Evolutionary conservation across 495 filamentous ascomycete genomes (phyloP).

Genomic region (Trichoderma asperelloides): DNA sequence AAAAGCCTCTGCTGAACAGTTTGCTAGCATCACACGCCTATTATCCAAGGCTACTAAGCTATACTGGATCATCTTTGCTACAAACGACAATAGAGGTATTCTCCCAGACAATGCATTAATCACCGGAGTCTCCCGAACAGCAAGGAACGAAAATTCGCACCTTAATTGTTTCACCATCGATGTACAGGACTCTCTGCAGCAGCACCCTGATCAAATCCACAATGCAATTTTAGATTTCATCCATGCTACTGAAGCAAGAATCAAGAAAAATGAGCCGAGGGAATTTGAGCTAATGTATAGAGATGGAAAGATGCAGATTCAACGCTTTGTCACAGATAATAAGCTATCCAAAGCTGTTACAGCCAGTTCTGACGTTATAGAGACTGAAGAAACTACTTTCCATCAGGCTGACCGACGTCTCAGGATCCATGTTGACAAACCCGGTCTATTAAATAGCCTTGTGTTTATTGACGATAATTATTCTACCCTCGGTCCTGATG

Average conservation of each 20-base stretch:
- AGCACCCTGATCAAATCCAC: constrained; percentile 21
- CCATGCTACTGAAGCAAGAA: not conserved
- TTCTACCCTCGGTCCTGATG: constrained; percentile 17
- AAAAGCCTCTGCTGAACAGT: not conserved
- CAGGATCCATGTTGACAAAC: constrained; percentile 30
- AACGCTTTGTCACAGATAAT: constrained; percentile 29
- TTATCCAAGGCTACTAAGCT: not conserved
- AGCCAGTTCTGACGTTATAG: not conserved
- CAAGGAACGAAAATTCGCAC: not conserved
- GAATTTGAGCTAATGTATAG: constrained; percentile 29
- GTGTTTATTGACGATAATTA: constrained; percentile 20
- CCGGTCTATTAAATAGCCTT: constrained; percentile 26
- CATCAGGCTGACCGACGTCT: constrained; percentile 25
- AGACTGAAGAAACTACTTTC: constrained; percentile 16
- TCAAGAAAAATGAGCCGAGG: constrained; percentile 19
- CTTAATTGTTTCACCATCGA: not conserved
- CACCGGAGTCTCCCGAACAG: not conserved
- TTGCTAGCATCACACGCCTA: not conserved
- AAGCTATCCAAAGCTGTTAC: constrained; percentile 23
- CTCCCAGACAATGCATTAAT: not conserved
- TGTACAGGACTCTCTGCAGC: not conserved
- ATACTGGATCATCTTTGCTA: not conserved
- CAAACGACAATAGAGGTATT: not conserved
- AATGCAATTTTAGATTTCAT: constrained; percentile 23
- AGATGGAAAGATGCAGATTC: constrained; percentile 25